Evolutionary conservation across 1,284 basidiomycete genomes (phyloP).

Genomic region (Ceratobasidium sp.): DNA sequence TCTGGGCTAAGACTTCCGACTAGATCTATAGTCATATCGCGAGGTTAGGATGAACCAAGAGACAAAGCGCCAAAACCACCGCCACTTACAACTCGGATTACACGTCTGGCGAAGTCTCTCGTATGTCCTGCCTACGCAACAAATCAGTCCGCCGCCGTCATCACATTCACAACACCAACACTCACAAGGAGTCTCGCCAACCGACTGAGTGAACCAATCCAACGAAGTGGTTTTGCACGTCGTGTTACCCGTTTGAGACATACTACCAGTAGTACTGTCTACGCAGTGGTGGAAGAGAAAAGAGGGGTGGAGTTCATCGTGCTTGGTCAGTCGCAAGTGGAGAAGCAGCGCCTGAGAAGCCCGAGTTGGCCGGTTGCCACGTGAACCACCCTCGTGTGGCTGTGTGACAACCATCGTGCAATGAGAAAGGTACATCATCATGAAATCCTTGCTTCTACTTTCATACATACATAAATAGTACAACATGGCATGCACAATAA

Average conservation of each 20-base stretch:
- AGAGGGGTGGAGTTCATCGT: too few species aligned
- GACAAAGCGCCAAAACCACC: neutral
- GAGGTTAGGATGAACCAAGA: too few species aligned
- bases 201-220: slow-evolving; percentile 28
- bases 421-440: too few species aligned
- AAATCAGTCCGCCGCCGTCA: neutral
- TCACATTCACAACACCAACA: neutral
- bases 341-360: too few species aligned
- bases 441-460: too few species aligned
- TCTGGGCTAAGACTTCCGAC: neutral
- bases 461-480: too few species aligned
- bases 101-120: slow-evolving; percentile 14
- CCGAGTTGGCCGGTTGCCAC: too few species aligned
- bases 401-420: too few species aligned
- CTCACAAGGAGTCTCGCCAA: slow-evolving; percentile 18
- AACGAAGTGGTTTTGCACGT: slow-evolving; percentile 28
- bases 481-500: too few species aligned
- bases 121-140: neutral
- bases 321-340: too few species aligned
- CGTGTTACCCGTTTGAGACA: slow-evolving; percentile 2
- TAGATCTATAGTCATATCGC: too few species aligned
- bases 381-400: too few species aligned
- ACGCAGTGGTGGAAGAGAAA: neutral
- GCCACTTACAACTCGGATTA: neutral
- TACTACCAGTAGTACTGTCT: neutral